Conservation (phyloP, 2,329 filamentous ascomycete species). For the Beauveria sp. region DNA sequence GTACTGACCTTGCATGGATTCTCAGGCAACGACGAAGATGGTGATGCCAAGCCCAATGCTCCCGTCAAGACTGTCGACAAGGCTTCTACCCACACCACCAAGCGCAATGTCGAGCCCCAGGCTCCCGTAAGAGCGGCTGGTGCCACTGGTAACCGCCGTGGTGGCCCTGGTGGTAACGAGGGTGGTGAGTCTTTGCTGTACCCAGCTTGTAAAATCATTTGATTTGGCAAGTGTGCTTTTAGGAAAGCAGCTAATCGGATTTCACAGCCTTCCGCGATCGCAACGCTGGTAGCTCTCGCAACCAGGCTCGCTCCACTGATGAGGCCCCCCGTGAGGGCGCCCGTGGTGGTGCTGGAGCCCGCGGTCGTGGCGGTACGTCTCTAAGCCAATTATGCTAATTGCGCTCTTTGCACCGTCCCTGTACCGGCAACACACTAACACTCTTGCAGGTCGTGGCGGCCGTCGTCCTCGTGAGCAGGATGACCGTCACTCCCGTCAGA, state of each 20-base stretch:
- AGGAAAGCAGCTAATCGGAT: conserved; percentile 13
- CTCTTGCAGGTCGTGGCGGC: conserved; percentile 41
- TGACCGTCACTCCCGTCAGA: conserved; percentile 46
- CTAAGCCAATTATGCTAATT: not conserved
- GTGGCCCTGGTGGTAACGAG: conserved; percentile 67
- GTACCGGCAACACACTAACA: not conserved
- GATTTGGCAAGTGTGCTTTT: not conserved
- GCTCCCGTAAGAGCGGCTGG: conserved; percentile 45
- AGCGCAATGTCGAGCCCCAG: conserved; percentile 79
- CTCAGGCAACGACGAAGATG: conserved; percentile 52
- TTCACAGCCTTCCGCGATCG: conserved; percentile 79
- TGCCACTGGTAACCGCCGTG: conserved; percentile 41
- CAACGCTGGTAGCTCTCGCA: conserved; percentile 70
- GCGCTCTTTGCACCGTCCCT: not conserved
- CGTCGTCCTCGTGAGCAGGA: conserved; percentile 46
- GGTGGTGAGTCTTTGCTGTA: conserved; percentile 56
- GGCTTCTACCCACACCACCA: conserved; percentile 62
- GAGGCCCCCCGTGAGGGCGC: conserved; percentile 48
- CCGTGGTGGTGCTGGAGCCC: conserved; percentile 57
- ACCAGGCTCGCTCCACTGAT: conserved; percentile 72
- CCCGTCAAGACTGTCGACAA: conserved; percentile 89
- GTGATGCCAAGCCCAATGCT: conserved; percentile 65
- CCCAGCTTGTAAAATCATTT: not conserved
- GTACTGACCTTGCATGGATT: conserved; percentile 8
- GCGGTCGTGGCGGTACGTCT: conserved; percentile 50